Base-by-base conservation (phyloP, 768 basidiomycete species). In the Boletus edulis region DNA sequence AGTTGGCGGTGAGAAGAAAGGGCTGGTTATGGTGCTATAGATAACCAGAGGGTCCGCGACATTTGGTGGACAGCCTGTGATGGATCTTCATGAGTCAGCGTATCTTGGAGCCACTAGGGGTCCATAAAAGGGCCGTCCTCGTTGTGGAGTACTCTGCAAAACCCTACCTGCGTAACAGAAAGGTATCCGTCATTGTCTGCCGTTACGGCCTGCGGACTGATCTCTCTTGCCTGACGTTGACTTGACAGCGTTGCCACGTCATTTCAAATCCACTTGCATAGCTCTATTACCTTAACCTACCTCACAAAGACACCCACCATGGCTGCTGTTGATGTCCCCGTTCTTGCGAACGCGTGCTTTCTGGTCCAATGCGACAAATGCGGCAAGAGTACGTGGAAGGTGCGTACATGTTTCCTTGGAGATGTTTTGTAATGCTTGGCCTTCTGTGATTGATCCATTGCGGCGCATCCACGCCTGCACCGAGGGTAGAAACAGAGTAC, bases 331-430 rank as follows among this genome's bases (percentile, higher is more conserved):
- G 54, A 64, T 47, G 35, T 37, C 47, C 46, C 66, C 61, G 60
- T 70, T 60, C 82, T 78, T 52, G 77, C 76, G 58, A 73, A 87
- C 65, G 62, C 69, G 55, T 90, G 88, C 74, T 79, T 70, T 66
- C 60, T 70, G 57, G 83, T 85, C 54, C 76, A 76, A 54, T 90
- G 88, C 72, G 70, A 68, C 49, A 74, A 69, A 55, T 90, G 88
- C 68, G 78, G 78, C 47, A 89, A 89, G 77, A 82, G 73, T 24
- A 89, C 84, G 18, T 90, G 88, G 89, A 75, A 66, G 75, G 88
- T 88, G 67, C 64, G 79, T 70, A 51, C 56, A 45, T 64, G 60
- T 63, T 63, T 46, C 60, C 61, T 66, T 73, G 64, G 56, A 46
- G 63, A 67, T 62, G 52, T 49, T 38, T 52, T 57, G 58, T 56